phyloP scores from a whole-genome alignment of 2,329 filamentous ascomycete genomes.

The Cercospora berteroae region DNA sequence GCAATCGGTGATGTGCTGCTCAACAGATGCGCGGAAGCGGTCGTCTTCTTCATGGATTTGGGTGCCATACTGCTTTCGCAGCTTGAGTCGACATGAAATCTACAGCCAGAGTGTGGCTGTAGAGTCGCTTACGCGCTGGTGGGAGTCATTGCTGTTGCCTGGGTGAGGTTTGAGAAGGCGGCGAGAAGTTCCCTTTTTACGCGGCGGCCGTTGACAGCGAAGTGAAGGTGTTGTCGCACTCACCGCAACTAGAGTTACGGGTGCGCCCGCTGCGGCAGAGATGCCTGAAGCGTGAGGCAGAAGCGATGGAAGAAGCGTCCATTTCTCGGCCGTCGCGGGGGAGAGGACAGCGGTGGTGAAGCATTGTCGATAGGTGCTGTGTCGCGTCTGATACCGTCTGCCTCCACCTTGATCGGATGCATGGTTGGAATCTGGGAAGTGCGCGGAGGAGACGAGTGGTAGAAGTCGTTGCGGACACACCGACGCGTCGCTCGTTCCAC shows the following conservation, averaged over 20 bases:
- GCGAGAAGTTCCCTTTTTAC: background rate
- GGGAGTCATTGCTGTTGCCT: constrained; percentile 1
- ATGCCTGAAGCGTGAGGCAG: background rate
- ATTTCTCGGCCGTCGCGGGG: background rate
- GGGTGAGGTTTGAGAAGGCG: background rate
- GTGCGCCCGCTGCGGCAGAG: background rate
- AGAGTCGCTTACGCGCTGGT: constrained; percentile 6
- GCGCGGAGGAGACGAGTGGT: background rate
- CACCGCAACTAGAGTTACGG: constrained; percentile 1
- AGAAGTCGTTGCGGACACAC: background rate
- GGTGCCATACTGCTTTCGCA: constrained; percentile 43
- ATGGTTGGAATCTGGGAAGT: background rate
- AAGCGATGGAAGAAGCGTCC: background rate
- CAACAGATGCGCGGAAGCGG: constrained; percentile 23
- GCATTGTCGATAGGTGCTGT: background rate
- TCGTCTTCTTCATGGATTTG: constrained; percentile 45
- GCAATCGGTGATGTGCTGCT: constrained; percentile 18
- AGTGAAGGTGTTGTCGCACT: constrained; percentile 4
- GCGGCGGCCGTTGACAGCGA: background rate
- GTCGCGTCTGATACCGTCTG: background rate
- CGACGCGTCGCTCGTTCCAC: background rate
- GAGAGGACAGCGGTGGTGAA: background rate
- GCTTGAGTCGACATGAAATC: constrained; percentile 4
- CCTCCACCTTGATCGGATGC: background rate
- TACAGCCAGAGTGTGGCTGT: constrained; percentile 7